Evolutionary conservation across 2,329 filamentous ascomycete species (phyloP).

Genomic region (Sporothrix brunneoviolacea): DNA sequence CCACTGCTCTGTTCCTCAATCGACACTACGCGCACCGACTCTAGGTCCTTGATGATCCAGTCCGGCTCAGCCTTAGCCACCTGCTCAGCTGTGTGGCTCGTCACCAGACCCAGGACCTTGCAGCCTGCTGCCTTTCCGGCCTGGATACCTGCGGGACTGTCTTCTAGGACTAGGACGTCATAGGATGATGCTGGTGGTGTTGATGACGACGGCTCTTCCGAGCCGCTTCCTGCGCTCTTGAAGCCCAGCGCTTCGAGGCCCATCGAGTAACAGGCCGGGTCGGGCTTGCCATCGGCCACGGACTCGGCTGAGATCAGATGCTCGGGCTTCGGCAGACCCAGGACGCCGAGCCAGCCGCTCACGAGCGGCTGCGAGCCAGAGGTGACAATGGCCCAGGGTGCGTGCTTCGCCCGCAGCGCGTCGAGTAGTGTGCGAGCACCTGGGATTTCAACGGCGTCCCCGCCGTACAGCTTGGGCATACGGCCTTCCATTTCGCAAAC

Average conservation of each 20-base stretch:
- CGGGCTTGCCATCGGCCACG: slow-evolving; percentile 68
- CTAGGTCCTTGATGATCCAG: slow-evolving; percentile 77
- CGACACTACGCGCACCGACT: slow-evolving; percentile 60
- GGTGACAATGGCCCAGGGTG: slow-evolving; percentile 82
- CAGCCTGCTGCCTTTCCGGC: slow-evolving; percentile 83
- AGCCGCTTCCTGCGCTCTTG: too few species aligned
- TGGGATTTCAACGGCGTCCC: slow-evolving; percentile 77
- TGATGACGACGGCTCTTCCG: too few species aligned
- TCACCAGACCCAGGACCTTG: slow-evolving; percentile 75
- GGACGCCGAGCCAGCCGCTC: slow-evolving; percentile 62
- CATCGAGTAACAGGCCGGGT: slow-evolving; percentile 66
- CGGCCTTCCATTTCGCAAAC: slow-evolving; percentile 70
- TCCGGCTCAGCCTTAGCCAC: slow-evolving; percentile 72
- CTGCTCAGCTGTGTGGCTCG: slow-evolving; percentile 70
- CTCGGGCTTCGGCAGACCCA: slow-evolving; percentile 58
- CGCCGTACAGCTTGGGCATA: slow-evolving; percentile 69
- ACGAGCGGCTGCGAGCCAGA: slow-evolving; percentile 65
- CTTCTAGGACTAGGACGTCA: slow-evolving; percentile 70
- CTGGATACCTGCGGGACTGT: slow-evolving; percentile 77
- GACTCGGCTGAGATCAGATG: slow-evolving; percentile 70
- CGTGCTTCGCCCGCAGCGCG: slow-evolving; percentile 50
- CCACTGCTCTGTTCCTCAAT: slow-evolving; percentile 48
- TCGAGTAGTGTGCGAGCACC: slow-evolving; percentile 68
- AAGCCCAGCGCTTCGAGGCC: slow-evolving; percentile 57
- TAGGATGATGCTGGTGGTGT: too few species aligned